phyloP scores from a whole-genome alignment of 192 early-diverging fungal genomes.

The Helicostylum pulchrum region DNA sequence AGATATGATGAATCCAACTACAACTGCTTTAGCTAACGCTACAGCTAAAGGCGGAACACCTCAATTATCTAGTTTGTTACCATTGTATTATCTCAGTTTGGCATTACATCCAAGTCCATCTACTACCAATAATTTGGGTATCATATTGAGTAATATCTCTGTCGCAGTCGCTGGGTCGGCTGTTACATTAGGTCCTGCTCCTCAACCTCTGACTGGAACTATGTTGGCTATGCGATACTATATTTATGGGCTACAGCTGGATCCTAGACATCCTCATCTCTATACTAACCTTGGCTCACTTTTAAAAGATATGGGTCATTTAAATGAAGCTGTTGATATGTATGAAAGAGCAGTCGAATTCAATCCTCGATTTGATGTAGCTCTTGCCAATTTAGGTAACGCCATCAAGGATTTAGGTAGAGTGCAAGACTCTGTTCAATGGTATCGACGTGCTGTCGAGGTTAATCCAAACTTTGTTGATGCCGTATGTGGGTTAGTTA shows the following conservation, averaged over 20 bases:
- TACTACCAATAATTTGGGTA: conserved; percentile 90
- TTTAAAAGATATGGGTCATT: conserved; percentile 85
- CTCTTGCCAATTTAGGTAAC: conserved; percentile 89
- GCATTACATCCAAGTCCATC: conserved; percentile 79
- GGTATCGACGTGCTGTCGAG: conserved; percentile 80
- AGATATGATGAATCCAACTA: conserved; percentile 57
- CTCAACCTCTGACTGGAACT: conserved; percentile 58
- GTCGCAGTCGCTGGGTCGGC: conserved; percentile 41
- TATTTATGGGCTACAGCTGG: conserved; percentile 78
- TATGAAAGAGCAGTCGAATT: conserved; percentile 85
- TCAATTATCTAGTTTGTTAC: conserved; percentile 62
- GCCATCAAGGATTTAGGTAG: conserved; percentile 89
- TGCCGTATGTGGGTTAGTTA: conserved; percentile 88
- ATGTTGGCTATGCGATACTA: conserved; percentile 83
- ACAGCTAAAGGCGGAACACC: conserved; percentile 46
- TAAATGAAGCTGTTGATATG: conserved; percentile 81
- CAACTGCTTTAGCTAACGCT: conserved; percentile 38
- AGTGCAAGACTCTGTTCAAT: conserved; percentile 83
- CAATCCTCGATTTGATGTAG: conserved; percentile 87
- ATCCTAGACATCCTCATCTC: conserved; percentile 81
- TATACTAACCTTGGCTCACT: conserved; percentile 93
- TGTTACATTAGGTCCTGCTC: conserved; percentile 9
- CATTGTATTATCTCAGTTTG: conserved; percentile 82
- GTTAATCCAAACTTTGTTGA: conserved; percentile 90
- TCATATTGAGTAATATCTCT: conserved; percentile 71